A percentile compares a stretch with the other conserved stretches of the same genome.
These are phyloP conservation scores for Leccinum truebloodii DNA, from an alignment of 768 basidiomycete species.

Conservation along the genomic window DNA sequence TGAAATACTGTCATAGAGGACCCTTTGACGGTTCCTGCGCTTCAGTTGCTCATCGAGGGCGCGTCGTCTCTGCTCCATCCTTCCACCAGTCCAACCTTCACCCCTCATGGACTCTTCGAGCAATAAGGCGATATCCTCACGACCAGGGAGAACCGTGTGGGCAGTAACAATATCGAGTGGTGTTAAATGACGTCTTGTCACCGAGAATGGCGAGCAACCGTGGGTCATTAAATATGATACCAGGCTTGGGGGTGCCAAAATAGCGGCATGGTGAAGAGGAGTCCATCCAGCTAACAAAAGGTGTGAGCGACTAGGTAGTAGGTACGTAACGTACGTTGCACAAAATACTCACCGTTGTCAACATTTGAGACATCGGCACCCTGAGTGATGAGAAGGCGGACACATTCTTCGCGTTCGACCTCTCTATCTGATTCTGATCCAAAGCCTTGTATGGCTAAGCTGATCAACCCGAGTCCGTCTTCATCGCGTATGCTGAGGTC, in stretches of 20 bases:
- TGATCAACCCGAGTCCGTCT: constrained; percentile 81
- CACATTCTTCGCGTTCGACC: constrained; percentile 89
- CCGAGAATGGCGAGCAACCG: constrained; percentile 79
- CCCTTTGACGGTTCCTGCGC: constrained; percentile 51
- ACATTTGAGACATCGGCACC: constrained; percentile 64
- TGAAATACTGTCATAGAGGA: constrained; percentile 59
- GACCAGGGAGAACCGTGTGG: constrained; percentile 75
- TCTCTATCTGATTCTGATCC: constrained; percentile 80
- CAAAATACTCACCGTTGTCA: constrained; percentile 57
- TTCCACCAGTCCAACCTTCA: constrained; percentile 78
- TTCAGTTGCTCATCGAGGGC: constrained; percentile 58
- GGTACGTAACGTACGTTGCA: neutral
- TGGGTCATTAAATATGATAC: constrained; percentile 92
- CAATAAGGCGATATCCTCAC: constrained; percentile 83
- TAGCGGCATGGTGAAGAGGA: constrained; percentile 87
- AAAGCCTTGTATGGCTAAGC: constrained; percentile 78
- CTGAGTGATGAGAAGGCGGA: constrained; percentile 74
- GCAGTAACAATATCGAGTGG: constrained; percentile 90
- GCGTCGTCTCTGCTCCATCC: constrained; percentile 69
- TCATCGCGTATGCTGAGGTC: constrained; percentile 78
- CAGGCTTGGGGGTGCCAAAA: constrained; percentile 86
- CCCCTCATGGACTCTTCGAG: constrained; percentile 88
- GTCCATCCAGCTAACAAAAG: constrained; percentile 82
- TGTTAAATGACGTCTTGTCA: constrained; percentile 78
- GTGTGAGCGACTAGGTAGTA: constrained; percentile 5